A percentile compares a stretch with the other conserved stretches of the same genome.
phyloP scores from a whole-genome alignment of 2,329 filamentous ascomycete species.

The Oidium heveae region DNA sequence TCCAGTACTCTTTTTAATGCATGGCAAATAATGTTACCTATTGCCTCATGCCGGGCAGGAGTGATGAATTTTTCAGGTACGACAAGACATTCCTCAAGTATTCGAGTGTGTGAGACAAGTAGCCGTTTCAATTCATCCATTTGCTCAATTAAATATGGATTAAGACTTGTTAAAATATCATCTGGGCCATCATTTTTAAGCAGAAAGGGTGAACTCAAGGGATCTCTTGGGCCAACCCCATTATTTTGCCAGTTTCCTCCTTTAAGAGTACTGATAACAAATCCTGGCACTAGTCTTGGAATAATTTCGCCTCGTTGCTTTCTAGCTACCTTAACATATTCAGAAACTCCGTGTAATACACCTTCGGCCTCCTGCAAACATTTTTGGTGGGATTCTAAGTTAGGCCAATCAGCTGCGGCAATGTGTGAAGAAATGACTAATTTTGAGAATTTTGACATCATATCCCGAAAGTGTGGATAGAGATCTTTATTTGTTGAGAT shows the following conservation, averaged over 20 bases:
- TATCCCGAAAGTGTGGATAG: constrained; percentile 92
- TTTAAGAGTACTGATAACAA: constrained; percentile 59
- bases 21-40: constrained; percentile 69
- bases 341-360: constrained; percentile 77
- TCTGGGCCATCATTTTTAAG: constrained; percentile 51
- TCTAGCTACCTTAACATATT: constrained; percentile 84
- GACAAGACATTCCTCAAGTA: constrained; percentile 62
- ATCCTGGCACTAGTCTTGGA: constrained; percentile 76
- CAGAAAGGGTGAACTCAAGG: constrained; percentile 58
- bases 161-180: constrained; percentile 51
- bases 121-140: constrained; percentile 69
- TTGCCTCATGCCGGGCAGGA: constrained; percentile 47
- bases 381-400: constrained; percentile 80
- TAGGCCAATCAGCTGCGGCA: constrained; percentile 84
- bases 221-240: constrained; percentile 36
- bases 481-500: constrained; percentile 94
- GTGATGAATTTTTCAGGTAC: constrained; percentile 63
- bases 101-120: constrained; percentile 63
- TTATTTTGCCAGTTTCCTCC: constrained; percentile 78
- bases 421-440: constrained; percentile 94
- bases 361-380: constrained; percentile 95
- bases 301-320: constrained; percentile 87
- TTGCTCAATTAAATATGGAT: constrained; percentile 53
- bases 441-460: constrained; percentile 99
- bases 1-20: no score